Conservation (phyloP, 805 yeast species). For the Spathaspora gorwiae region DNA sequence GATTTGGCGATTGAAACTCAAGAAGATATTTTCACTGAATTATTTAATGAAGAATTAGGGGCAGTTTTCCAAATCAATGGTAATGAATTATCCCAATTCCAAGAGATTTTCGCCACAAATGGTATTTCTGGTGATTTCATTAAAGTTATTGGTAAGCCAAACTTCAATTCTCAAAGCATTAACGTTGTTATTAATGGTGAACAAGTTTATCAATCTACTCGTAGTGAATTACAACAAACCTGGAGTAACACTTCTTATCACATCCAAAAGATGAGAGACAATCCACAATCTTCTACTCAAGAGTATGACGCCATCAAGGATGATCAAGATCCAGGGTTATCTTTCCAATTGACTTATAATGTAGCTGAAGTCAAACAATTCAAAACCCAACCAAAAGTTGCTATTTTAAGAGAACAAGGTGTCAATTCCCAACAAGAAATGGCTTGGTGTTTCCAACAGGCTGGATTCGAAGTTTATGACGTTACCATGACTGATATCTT, state of each 20-base stretch:
- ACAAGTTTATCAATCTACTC: constrained; percentile 46
- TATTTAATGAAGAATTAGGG: constrained; percentile 93
- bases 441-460: constrained; percentile 95
- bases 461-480: constrained; percentile 91
- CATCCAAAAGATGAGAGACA: constrained; percentile 88
- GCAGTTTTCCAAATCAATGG: constrained; percentile 84
- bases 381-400: constrained; percentile 72
- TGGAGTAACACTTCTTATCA: constrained; percentile 90
- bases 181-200: constrained; percentile 44
- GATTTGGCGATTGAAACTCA: constrained; percentile 37
- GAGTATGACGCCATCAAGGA: constrained; percentile 74
- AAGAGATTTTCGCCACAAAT: constrained; percentile 47
- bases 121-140: constrained; percentile 55
- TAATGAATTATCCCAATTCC: constrained; percentile 51
- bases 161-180: constrained; percentile 47
- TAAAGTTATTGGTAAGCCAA: constrained; percentile 66
- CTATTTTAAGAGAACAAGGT: constrained; percentile 96
- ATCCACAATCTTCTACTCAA: constrained; percentile 85
- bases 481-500: constrained; percentile 95
- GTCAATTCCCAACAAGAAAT: constrained; percentile 97
- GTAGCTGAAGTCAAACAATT: constrained; percentile 29
- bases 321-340: constrained; percentile 84
- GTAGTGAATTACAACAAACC: constrained; percentile 69
- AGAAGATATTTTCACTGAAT: constrained; percentile 44
- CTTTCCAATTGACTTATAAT: constrained; percentile 70